Evolutionary conservation across 805 yeast genomes (phyloP).

Genomic region (Debaryomyces maramus): DNA sequence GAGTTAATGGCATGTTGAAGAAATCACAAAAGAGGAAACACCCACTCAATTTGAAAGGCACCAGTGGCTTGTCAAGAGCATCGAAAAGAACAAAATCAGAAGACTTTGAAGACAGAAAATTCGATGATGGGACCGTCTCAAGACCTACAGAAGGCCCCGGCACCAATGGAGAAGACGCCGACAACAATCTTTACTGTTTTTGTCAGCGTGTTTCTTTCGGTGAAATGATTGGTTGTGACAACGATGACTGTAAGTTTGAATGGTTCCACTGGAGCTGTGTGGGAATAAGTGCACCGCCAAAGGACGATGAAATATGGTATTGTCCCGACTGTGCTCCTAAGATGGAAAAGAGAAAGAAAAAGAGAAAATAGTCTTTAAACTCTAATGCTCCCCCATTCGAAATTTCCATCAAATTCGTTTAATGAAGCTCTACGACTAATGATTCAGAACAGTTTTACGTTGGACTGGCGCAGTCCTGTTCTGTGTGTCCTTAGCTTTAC

Average conservation of each 20-base stretch:
- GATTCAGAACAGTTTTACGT: too few species aligned
- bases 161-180: slow-evolving; percentile 45
- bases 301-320: slow-evolving; percentile 80
- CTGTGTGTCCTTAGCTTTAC: too few species aligned
- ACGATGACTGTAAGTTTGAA: slow-evolving; percentile 80
- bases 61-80: slow-evolving; percentile 14
- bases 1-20: slow-evolving; percentile 11
- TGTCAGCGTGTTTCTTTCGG: slow-evolving; percentile 96
- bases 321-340: slow-evolving; percentile 77
- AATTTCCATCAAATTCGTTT: too few species aligned
- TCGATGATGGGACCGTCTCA: slow-evolving; percentile 4
- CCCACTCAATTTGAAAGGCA: slow-evolving; percentile 7
- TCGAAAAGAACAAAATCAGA: slow-evolving; percentile 22
- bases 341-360: slow-evolving; percentile 46
- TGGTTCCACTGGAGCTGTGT: slow-evolving; percentile 98
- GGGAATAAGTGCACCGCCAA: slow-evolving; percentile 83
- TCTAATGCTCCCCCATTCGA: too few species aligned
- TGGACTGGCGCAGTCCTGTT: too few species aligned
- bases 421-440: too few species aligned
- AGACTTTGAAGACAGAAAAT: slow-evolving; percentile 20
- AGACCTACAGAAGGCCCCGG: slow-evolving; percentile 20
- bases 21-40: slow-evolving; percentile 29
- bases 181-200: slow-evolving; percentile 67
- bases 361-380: slow-evolving; percentile 28
- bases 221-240: slow-evolving; percentile 96